Evolutionary conservation across 2,329 filamentous ascomycete genomes (phyloP).

Genomic region (Cadophora sp.): DNA sequence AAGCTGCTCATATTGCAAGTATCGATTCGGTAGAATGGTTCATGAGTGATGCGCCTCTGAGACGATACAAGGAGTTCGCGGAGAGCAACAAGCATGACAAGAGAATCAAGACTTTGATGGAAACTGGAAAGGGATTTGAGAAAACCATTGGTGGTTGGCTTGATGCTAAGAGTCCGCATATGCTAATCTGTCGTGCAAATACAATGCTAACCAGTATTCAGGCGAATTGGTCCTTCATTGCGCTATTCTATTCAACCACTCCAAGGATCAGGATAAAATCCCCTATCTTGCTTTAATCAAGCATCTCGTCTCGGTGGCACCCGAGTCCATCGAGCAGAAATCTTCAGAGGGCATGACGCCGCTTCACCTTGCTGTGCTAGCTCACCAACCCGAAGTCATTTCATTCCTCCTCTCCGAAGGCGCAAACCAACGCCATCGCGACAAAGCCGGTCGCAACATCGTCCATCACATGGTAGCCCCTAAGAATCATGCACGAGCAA

Average conservation of each 20-base stretch:
- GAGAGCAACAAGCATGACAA: conserved; percentile 65
- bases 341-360: conserved; percentile 67
- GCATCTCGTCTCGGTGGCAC: conserved; percentile 69
- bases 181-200: neutral
- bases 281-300: conserved; percentile 62
- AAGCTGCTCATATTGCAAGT: conserved; percentile 61
- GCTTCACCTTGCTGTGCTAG: conserved; percentile 68
- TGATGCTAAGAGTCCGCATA: conserved; percentile 59
- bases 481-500: neutral
- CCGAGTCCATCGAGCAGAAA: conserved; percentile 67
- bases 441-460: conserved; percentile 68
- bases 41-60: conserved; percentile 71
- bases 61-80: conserved; percentile 73
- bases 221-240: conserved; percentile 72
- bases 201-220: conserved; percentile 41
- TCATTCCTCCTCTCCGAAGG: conserved; percentile 70
- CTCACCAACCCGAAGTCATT: conserved; percentile 59
- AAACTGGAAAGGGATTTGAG: conserved; percentile 68
- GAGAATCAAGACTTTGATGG: conserved; percentile 65
- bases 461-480: conserved; percentile 62
- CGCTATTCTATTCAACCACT: conserved; percentile 56
- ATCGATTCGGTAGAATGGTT: conserved; percentile 81
- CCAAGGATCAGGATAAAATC: conserved; percentile 34
- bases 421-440: conserved; percentile 71
- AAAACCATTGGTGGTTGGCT: conserved; percentile 68